phyloP scores from a whole-genome alignment of 352 stramenopile species.

The Pythium inflatum region DNA sequence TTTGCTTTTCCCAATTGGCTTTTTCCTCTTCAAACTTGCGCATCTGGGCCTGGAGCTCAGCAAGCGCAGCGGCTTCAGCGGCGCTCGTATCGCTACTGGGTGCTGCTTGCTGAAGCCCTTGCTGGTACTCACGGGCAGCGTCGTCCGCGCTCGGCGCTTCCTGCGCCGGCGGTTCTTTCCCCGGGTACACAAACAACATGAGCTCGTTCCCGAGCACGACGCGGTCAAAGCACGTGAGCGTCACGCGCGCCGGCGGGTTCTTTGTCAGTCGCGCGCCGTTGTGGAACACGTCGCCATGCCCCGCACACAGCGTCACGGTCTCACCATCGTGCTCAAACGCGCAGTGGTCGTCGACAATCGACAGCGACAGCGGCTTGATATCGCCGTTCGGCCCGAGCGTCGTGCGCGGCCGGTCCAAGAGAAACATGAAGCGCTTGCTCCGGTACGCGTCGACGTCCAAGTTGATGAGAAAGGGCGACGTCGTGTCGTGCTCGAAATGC shows the following conservation, averaged over 20 bases:
- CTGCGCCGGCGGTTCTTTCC: slow-evolving; percentile 37
- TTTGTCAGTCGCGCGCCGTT: slow-evolving; percentile 79
- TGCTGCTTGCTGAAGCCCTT: slow-evolving; percentile 57
- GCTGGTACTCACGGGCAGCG: slow-evolving; percentile 88
- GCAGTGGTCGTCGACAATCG: slow-evolving; percentile 90
- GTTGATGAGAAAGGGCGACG: slow-evolving; percentile 91
- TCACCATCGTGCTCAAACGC: slow-evolving; percentile 60
- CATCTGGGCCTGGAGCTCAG: slow-evolving; percentile 91
- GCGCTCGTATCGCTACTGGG: slow-evolving; percentile 26
- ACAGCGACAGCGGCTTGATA: slow-evolving; percentile 92
- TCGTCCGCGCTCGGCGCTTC: slow-evolving; percentile 82
- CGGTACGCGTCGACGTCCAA: slow-evolving; percentile 94
- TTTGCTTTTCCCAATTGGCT: slow-evolving; percentile 86
- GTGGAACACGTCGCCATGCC: slow-evolving; percentile 84
- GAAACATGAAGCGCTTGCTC: slow-evolving; percentile 92
- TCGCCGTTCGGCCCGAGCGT: slow-evolving; percentile 76
- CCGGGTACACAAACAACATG: slow-evolving; percentile 81
- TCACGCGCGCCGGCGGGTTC: slow-evolving; percentile 31
- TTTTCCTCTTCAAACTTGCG: slow-evolving; percentile 89
- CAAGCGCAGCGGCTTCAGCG: slow-evolving; percentile 67
- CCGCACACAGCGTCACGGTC: slow-evolving; percentile 57
- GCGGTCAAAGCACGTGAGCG: slow-evolving; percentile 70
- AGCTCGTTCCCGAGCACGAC: slow-evolving; percentile 88
- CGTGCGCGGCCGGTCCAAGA: slow-evolving; percentile 67
- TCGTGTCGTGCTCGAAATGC: slow-evolving; percentile 89